Percentiles rank a stretch among this genome's conserved stretches.
phyloP scores from a whole-genome alignment of 2,329 filamentous ascomycete genomes.

The Torrubiella hemipterigena region DNA sequence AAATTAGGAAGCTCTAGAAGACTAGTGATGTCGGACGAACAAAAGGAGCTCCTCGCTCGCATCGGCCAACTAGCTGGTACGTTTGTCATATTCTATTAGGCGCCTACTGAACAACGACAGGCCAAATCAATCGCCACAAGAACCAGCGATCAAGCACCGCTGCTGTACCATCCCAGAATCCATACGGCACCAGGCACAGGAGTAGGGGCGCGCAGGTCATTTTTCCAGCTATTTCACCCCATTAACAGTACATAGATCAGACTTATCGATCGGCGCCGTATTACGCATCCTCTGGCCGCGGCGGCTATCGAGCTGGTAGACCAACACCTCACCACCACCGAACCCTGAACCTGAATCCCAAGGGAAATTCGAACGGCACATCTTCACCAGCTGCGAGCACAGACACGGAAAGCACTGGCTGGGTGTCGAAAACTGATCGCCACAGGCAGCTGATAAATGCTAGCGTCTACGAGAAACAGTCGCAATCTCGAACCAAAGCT shows the following conservation, averaged over 20 bases:
- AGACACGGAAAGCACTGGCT: constrained; percentile 22
- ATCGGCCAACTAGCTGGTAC: constrained; percentile 40
- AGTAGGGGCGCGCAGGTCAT: not conserved
- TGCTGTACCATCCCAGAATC: constrained; percentile 32
- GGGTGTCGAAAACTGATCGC: constrained; percentile 63
- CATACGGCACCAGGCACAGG: constrained; percentile 12
- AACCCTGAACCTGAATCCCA: constrained; percentile 52
- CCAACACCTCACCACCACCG: constrained; percentile 29
- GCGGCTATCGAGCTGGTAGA: constrained; percentile 23
- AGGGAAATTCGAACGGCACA: constrained; percentile 20
- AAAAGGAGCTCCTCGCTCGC: constrained; percentile 39
- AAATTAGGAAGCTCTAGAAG: not conserved
- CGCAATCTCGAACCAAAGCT: constrained; percentile 54
- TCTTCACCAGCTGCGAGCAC: constrained; percentile 24
- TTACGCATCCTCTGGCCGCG: constrained; percentile 19
- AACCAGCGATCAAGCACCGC: no score
- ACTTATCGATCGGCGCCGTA: constrained; percentile 5
- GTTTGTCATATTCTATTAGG: constrained; percentile 9
- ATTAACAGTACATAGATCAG: constrained; percentile 22
- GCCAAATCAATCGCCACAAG: constrained; percentile 72
- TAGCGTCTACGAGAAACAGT: constrained; percentile 63
- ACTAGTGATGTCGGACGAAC: constrained; percentile 31
- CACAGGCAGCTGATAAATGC: constrained; percentile 78
- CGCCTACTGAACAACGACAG: constrained; percentile 24
- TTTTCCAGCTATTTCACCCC: constrained; percentile 2